Evolutionary conservation across 805 yeast genomes (phyloP).

Genomic region (Kazachstania africana): DNA sequence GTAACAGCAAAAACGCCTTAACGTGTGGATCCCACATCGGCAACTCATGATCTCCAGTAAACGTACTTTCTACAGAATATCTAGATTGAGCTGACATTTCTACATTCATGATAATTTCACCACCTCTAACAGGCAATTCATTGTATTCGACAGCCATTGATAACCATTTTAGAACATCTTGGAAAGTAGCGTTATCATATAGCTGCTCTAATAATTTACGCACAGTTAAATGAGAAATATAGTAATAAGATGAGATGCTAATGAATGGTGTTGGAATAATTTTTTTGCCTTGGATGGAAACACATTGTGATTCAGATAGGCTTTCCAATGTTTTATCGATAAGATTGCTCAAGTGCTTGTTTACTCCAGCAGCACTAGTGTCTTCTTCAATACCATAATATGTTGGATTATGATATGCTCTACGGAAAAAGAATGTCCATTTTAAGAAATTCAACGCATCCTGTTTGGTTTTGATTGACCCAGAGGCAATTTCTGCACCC

Average conservation of each 20-base stretch:
- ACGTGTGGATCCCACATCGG: constrained; percentile 77
- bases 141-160: constrained; percentile 66
- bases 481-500: constrained; percentile 92
- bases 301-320: constrained; percentile 63
- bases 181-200: constrained; percentile 27
- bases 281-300: constrained; percentile 35
- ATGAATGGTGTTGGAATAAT: constrained; percentile 67
- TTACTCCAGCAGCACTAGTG: constrained; percentile 40
- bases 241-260: constrained; percentile 81
- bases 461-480: constrained; percentile 82
- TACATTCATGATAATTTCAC: constrained; percentile 76
- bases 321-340: constrained; percentile 60
- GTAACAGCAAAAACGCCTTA: constrained; percentile 69
- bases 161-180: constrained; percentile 35
- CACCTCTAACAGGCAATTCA: constrained; percentile 83
- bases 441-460: constrained; percentile 95
- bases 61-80: constrained; percentile 54
- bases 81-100: constrained; percentile 71
- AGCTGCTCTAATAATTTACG: constrained; percentile 52
- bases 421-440: constrained; percentile 82
- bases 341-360: constrained; percentile 46
- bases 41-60: constrained; percentile 38
- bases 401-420: constrained; percentile 91
- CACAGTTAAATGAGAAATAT: constrained; percentile 82
- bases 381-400: constrained; percentile 79